Percentiles rank a stretch among this genome's conserved stretches.
Conservation (phyloP, 2,329 filamentous ascomycete genomes). For the Bipolaris bicolor region DNA sequence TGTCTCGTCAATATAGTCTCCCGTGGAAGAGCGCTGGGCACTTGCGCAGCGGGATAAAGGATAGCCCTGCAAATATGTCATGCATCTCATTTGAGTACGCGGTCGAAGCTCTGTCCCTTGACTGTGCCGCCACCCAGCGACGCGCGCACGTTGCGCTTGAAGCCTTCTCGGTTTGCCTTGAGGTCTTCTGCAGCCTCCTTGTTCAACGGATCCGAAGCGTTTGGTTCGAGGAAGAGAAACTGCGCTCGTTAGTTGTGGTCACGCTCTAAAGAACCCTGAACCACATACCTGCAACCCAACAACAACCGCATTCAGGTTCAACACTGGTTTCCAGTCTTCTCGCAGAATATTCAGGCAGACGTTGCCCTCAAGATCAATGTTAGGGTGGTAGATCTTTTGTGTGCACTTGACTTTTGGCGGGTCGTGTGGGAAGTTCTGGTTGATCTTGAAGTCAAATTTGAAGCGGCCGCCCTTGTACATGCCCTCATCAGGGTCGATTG, state of each 20-base stretch:
- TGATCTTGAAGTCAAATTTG: constrained; percentile 89
- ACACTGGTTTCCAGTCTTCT: constrained; percentile 98
- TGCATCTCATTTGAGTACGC: constrained; percentile 69
- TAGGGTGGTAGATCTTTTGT: constrained; percentile 99
- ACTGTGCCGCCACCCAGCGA: constrained; percentile 83
- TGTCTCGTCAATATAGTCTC: neutral
- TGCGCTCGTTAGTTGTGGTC: constrained; percentile 48
- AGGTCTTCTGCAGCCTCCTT: constrained; percentile 97
- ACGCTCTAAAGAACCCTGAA: neutral
- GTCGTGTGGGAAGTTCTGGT: constrained; percentile 95
- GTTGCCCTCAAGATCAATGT: constrained; percentile 97
- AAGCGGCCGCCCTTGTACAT: constrained; percentile 90
- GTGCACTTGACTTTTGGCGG: constrained; percentile 96
- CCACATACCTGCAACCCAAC: constrained; percentile 80
- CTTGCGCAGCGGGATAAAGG: neutral
- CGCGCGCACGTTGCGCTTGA: constrained; percentile 86
- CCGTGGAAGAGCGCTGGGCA: neutral
- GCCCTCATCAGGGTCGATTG: constrained; percentile 83
- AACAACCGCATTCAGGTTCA: constrained; percentile 96
- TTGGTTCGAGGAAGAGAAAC: constrained; percentile 98
- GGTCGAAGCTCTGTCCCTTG: constrained; percentile 75
- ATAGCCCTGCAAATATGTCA: neutral
- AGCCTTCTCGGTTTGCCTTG: constrained; percentile 80
- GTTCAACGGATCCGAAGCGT: constrained; percentile 95
- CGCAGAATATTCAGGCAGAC: constrained; percentile 96